Evolutionary conservation across 108 stramenopile genomes (phyloP).

Genomic region (Epithemia pelagica): DNA sequence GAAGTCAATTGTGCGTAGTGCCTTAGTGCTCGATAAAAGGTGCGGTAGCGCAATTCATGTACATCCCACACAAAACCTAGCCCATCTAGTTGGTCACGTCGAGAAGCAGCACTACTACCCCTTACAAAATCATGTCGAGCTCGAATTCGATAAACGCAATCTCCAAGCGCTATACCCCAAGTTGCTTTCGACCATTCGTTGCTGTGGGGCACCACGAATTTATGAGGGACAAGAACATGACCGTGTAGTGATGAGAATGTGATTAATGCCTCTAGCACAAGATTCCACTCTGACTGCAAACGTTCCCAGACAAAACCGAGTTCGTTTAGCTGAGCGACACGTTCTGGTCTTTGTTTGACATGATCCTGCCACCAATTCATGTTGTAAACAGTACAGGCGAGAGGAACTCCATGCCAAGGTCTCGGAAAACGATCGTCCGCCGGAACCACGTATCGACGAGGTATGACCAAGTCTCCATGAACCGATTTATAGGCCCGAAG

Average conservation of each 20-base stretch:
- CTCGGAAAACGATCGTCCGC: slow-evolving; percentile 33
- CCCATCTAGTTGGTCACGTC: slow-evolving; percentile 55
- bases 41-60: slow-evolving; percentile 46
- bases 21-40: slow-evolving; percentile 43
- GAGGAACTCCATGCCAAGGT: slow-evolving; percentile 60
- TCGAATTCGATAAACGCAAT: slow-evolving; percentile 55
- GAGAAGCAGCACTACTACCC: slow-evolving; percentile 21
- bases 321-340: slow-evolving; percentile 59
- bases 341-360: slow-evolving; percentile 43
- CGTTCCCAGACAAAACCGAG: slow-evolving; percentile 81
- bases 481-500: slow-evolving; percentile 39
- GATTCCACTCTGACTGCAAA: slow-evolving; percentile 78
- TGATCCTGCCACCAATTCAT: slow-evolving; percentile 80
- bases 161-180: slow-evolving; percentile 67
- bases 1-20: slow-evolving; percentile 44
- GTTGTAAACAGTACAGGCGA: slow-evolving; percentile 58
- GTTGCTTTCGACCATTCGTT: slow-evolving; percentile 50
- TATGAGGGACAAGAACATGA: slow-evolving; percentile 52
- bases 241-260: slow-evolving; percentile 40
- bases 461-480: slow-evolving; percentile 55
- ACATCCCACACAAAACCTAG: slow-evolving; percentile 77
- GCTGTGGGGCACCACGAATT: slow-evolving; percentile 59
- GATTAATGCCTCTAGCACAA: slow-evolving; percentile 66
- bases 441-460: slow-evolving; percentile 50
- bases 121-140: slow-evolving; percentile 57